Conservation (phyloP, 768 basidiomycete genomes). For the Mycena floridula region DNA sequence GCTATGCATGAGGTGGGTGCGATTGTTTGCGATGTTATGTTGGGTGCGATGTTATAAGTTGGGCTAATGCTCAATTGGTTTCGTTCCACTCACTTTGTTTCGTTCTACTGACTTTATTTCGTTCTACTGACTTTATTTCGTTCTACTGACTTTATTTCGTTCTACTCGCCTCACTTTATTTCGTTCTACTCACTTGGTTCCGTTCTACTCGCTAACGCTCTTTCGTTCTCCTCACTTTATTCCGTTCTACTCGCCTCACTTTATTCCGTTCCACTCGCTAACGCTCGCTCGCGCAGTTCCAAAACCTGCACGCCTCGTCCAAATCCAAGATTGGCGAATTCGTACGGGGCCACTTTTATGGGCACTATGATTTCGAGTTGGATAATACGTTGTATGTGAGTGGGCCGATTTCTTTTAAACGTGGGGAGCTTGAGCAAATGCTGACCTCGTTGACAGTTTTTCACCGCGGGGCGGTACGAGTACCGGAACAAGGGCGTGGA, state of each 20-base stretch:
- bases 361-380: constrained; percentile 93
- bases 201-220: background rate
- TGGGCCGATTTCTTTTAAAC: constrained; percentile 8
- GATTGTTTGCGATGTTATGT: no score
- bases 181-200: background rate
- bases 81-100: no score
- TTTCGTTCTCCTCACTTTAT: no score
- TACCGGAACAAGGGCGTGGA: constrained; percentile 99
- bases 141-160: no score
- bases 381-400: constrained; percentile 83
- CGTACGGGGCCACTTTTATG: constrained; percentile 96
- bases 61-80: no score
- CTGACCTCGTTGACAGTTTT: constrained; percentile 46
- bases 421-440: no score
- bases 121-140: no score
- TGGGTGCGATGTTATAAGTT: no score
- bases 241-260: no score
- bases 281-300: constrained; percentile 40
- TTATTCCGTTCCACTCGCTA: background rate
- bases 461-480: constrained; percentile 98
- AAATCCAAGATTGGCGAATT: constrained; percentile 99
- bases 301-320: constrained; percentile 85
- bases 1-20: constrained; percentile 91
- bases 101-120: no score
- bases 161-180: no score